Base-by-base conservation (phyloP, 1,284 basidiomycete species). In the Wallemia hederae region DNA sequence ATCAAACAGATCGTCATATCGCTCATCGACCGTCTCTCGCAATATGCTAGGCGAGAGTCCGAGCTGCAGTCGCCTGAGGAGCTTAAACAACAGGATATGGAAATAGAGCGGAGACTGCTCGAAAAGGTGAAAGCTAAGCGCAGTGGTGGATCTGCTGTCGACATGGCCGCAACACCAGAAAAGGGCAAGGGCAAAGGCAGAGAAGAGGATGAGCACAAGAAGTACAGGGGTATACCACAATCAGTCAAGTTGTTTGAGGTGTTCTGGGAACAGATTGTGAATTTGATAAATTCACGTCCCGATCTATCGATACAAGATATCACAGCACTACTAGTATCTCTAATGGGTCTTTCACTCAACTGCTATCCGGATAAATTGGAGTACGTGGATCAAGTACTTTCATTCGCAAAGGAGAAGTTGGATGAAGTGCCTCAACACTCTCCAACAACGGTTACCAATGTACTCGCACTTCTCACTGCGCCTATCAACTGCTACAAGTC, bases 241-340 rank as follows among this genome's bases (percentile, higher is more conserved):
- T 78, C 92, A 65, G 89, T 91, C 29, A 83, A 82, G 67, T 71
- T 96, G 60, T 96, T 96, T 64, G 91, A 96, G 69, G 87, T 96
- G 14, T 96, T 96, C 71, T 96, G 90, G 91, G 82, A 86, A 65
- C 91, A 96, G 70, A 85, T 96, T n/a, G 89, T 94, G 7, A 83
- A 91, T 68, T 78, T 96, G 31, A 90, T 96, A 74, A 90, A 90
- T 78, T 88, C 89, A 61, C 83, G 90, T 63, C 89, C 90, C 24
- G 91, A 96, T 70, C 73, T 96, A 58, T 87, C 87, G 33, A 87
- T 96, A 67, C 88, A 94, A 70, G 91, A 96, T 66, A 82, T 92
- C 67, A 94, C 90, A 0, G 90, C 89, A 0, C 78, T 96, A 19
- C 76, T 92, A 61, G 90, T 94, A 3, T 96, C 91, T 0, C 74